Conservation (phyloP, 1,284 basidiomycete genomes). For the Ustilago curta region DNA sequence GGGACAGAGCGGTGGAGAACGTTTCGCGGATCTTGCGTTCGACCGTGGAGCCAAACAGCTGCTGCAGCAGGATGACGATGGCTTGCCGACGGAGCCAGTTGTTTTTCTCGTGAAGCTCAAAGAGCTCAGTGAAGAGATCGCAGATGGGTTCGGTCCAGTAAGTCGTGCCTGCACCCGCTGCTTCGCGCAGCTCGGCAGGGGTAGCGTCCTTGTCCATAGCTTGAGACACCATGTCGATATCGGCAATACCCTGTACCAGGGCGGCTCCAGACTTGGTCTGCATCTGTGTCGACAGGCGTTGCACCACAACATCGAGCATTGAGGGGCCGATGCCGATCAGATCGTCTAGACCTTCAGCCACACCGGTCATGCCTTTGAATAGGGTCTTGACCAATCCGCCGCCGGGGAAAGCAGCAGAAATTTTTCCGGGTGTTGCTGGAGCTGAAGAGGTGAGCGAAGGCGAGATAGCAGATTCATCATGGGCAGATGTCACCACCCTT, state of each 20-base stretch:
- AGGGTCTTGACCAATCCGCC: constrained; percentile 49
- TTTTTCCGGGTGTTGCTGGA: constrained; percentile 18
- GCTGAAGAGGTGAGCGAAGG: constrained; percentile 1
- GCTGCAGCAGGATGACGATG: constrained; percentile 93
- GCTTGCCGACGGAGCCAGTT: constrained; percentile 97
- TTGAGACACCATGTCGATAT: constrained; percentile 55
- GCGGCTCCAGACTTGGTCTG: constrained; percentile 31
- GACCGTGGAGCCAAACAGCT: constrained; percentile 92
- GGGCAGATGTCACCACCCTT: constrained; percentile 5
- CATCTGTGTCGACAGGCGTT: constrained; percentile 60
- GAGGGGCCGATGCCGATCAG: constrained; percentile 57
- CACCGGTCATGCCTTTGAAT: constrained; percentile 55
- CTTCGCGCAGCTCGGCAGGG: constrained; percentile 77
- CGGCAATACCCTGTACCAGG: constrained; percentile 42
- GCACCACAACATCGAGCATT: constrained; percentile 58
- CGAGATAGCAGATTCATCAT: constrained; percentile 7
- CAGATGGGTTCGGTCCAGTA: constrained; percentile 91
- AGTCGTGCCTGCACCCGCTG: constrained; percentile 82
- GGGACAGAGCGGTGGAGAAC: constrained; percentile 72
- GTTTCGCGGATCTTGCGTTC: constrained; percentile 94
- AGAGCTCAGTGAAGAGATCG: constrained; percentile 89
- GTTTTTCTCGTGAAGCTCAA: constrained; percentile 92
- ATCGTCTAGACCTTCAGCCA: constrained; percentile 59
- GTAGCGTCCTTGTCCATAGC: constrained; percentile 47
- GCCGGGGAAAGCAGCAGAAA: constrained; percentile 25